Percentiles rank a stretch among this genome's conserved stretches.
Conservation (phyloP, 306 rosid genomes). For the Luffa aegyptiaca region DNA sequence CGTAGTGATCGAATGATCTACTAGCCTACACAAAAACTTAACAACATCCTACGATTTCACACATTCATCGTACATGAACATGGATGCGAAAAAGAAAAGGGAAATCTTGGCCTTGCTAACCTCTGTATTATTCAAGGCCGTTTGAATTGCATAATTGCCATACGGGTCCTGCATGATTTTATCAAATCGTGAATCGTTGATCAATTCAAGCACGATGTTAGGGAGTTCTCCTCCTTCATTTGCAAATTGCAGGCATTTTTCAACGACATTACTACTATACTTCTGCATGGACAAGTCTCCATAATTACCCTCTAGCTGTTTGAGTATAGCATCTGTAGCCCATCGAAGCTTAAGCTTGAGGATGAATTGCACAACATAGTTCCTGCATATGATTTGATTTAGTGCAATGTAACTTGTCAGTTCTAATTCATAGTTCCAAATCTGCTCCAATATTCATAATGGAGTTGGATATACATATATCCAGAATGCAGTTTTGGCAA, state of each 20-base stretch:
- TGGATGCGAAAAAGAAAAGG: not conserved
- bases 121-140: slow-evolving; percentile 30
- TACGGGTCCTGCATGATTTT: slow-evolving; percentile 49
- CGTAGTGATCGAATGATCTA: not conserved
- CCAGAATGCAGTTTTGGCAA: not conserved
- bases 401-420: not conserved
- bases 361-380: slow-evolving; percentile 54
- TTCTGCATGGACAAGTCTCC: slow-evolving; percentile 43
- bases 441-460: not conserved
- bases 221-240: slow-evolving; percentile 8
- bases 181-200: slow-evolving; percentile 23
- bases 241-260: slow-evolving; percentile 30
- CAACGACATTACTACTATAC: slow-evolving; percentile 49
- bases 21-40: not conserved
- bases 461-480: not conserved
- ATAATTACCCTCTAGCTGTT: slow-evolving; percentile 36
- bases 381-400: slow-evolving; percentile 24
- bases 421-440: slow-evolving; percentile 2
- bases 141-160: slow-evolving; percentile 45
- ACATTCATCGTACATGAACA: not conserved
- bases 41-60: not conserved
- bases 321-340: slow-evolving; percentile 26
- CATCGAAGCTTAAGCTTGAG: slow-evolving; percentile 31
- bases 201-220: slow-evolving; percentile 27
- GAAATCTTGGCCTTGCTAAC: slow-evolving; percentile 16